A percentile compares a stretch with the other conserved stretches of the same genome.
Evolutionary conservation across 106 monocot species (phyloP).

Genomic region (Allium sativum): DNA sequence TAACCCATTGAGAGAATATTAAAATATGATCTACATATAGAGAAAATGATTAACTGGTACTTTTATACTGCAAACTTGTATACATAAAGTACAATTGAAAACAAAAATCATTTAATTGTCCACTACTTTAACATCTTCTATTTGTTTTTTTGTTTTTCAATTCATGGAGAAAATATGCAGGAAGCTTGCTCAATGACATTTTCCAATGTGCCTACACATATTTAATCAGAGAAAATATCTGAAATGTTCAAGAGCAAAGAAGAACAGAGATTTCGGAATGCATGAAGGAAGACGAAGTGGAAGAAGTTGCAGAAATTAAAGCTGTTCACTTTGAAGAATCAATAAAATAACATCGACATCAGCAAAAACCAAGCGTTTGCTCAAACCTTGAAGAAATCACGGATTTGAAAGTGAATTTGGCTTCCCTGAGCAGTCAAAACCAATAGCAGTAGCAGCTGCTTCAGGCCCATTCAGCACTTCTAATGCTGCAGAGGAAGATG

Average conservation of each 20-base stretch:
- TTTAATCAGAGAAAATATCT: too few species aligned
- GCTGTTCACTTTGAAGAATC: slow-evolving; percentile 72
- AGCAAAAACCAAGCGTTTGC: slow-evolving; percentile 73
- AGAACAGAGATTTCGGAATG: slow-evolving; percentile 51
- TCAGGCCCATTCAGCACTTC: slow-evolving; percentile 39
- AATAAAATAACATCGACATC: slow-evolving; percentile 67
- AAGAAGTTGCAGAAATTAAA: slow-evolving; percentile 57
- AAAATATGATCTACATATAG: too few species aligned
- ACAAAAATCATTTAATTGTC: too few species aligned
- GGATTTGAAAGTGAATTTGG: slow-evolving; percentile 74
- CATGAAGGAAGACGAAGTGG: slow-evolving; percentile 48
- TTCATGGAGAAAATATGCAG: too few species aligned
- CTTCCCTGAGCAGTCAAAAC: slow-evolving; percentile 44
- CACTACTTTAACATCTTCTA: too few species aligned
- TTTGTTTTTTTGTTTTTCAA: too few species aligned
- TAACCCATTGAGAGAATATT: too few species aligned
- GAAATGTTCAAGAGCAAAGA: slow-evolving; percentile 37
- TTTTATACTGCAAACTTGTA: too few species aligned
- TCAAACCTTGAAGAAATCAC: slow-evolving; percentile 63
- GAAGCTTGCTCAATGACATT: too few species aligned
- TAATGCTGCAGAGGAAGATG: slow-evolving; percentile 42
- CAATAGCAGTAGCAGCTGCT: slow-evolving; percentile 11
- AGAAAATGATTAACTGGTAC: too few species aligned
- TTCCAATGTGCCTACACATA: too few species aligned
- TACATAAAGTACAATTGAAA: too few species aligned